Conservation (phyloP, 768 basidiomycete species). For the Tylopilus rubrobrunneus region DNA sequence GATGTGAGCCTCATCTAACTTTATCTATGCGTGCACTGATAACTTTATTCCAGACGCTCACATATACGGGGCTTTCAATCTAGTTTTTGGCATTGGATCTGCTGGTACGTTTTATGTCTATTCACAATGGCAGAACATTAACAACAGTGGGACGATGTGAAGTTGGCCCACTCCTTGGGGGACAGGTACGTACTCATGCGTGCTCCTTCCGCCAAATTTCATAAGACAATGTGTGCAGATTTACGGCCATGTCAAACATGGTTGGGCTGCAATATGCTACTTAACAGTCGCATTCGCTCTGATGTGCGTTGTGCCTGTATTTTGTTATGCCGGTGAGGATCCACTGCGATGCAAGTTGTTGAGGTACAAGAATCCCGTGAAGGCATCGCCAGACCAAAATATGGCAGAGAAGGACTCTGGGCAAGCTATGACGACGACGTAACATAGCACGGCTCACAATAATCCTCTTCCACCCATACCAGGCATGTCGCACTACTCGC, state of each 20-base stretch:
- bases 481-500: too few relatives aligned
- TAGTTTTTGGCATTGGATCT: constrained; percentile 64
- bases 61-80: constrained; percentile 70
- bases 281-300: constrained; percentile 42
- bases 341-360: constrained; percentile 34
- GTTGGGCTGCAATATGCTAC: constrained; percentile 59
- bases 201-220: neutral
- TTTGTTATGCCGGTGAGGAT: constrained; percentile 47
- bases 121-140: neutral
- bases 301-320: constrained; percentile 37
- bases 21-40: neutral
- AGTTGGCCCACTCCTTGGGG: constrained; percentile 76
- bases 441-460: neutral
- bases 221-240: constrained; percentile 38
- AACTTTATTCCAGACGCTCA: constrained; percentile 53
- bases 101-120: constrained; percentile 38
- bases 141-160: neutral
- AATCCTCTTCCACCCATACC: too few relatives aligned
- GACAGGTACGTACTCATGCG: constrained; percentile 44
- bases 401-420: neutral
- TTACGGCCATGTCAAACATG: constrained; percentile 50
- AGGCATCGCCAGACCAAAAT: neutral
- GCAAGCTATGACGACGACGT: neutral
- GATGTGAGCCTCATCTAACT: constrained; percentile 45
- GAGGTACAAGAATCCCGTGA: constrained; percentile 15